Evolutionary conservation across 768 basidiomycete genomes (phyloP), one percentile per base, ranked within the genome.

Genomic region (Pluteus cervinus): DNA sequence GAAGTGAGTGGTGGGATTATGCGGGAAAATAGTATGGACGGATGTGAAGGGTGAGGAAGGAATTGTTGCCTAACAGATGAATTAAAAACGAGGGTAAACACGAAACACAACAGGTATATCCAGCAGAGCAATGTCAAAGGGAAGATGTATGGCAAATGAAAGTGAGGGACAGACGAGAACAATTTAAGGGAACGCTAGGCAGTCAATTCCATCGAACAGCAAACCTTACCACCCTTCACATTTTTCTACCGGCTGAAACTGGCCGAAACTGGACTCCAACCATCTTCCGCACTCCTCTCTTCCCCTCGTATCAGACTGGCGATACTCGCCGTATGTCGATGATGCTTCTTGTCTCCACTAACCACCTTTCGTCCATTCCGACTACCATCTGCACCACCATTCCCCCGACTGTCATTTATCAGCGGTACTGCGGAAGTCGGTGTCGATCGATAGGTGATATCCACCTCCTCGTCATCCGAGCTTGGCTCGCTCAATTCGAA

Each of bases 311-410:
- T 86, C 42, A 89, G 58, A 52, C 84, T 87, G 9, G 81, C 85
- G 45, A 90, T 90, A 45, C 82, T 86, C 15, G 87, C 87, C 2
- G 86, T 89, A 53, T 89, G 87, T 24, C 75, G 63, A 56, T 89
- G 87, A 21, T 66, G 71, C 45, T 68, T 68, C 36, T 39, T 54
- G 2, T 41, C 55, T 30, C 46, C 55, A 28, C 35, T 50, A 31
- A 30, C 37, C 20, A 43, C 44, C 48, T 32, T 52, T 50, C 31
- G 26, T 37, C 46, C 44, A 42, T 36, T 38, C 44, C 25, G 45
- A 23, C 38, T 40, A 24, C 31, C 41, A n/a, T n/a, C n/a, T n/a
- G n/a, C n/a, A 24, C 23, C 45, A 37, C 37, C 29, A 43, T 30
- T 24, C 11, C 49, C 7, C 40, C 46, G 22, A 42, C 45, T 24